Evolutionary conservation across 73 alveolate species (phyloP), one percentile per base, ranked within the genome.

Genomic region (Halteria grandinella): DNA sequence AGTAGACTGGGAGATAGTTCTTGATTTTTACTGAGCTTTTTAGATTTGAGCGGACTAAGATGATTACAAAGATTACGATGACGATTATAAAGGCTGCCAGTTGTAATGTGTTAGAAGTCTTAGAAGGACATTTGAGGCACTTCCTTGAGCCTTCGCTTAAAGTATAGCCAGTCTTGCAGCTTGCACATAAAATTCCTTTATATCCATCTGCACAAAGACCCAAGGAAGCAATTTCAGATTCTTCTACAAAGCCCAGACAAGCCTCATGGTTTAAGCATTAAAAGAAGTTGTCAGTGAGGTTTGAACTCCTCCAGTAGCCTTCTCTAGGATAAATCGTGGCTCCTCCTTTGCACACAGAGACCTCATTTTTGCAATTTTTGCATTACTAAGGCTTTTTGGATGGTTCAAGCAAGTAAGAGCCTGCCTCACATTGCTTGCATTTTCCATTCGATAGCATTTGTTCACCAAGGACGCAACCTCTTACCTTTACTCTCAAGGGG

Each of bases 131-230:
- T 11, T 4, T 15, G 23, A 15, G 31, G 29, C 93, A 85, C 17
- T 52, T 75, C 36, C 47, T 39, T n/a, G 24, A 37, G 59, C n/a
- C 78, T 76, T 4, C 73, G 14, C 31, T 59, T 27, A 0, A 79
- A 54, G 43, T n/a, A n/a, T 85, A 85, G n/a, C 89, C 89, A 32
- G 69, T 66, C 40, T 63, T 20, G 58, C 93, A 85, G 10, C 75
- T 75, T 48, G 69, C 69, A 33, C 93, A 85, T 41, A 85, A n/a
- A 10, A 63, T 64, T 10, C 93, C 87, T 31, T 36, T 47, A 52
- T 85, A 85, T 12, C 89, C 90, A n/a, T 62, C 75, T 5, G 47
- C 55, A 53, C 93, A 85, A 24, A 66, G 69, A 18, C 93, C 93
- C 4, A 75, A 72, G 44, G 52, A 49, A 28, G 17, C 32, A 23